Evolutionary conservation across 2,329 filamentous ascomycete species (phyloP), one percentile per base, ranked within the genome.

Genomic region (Dothistroma septosporum): DNA sequence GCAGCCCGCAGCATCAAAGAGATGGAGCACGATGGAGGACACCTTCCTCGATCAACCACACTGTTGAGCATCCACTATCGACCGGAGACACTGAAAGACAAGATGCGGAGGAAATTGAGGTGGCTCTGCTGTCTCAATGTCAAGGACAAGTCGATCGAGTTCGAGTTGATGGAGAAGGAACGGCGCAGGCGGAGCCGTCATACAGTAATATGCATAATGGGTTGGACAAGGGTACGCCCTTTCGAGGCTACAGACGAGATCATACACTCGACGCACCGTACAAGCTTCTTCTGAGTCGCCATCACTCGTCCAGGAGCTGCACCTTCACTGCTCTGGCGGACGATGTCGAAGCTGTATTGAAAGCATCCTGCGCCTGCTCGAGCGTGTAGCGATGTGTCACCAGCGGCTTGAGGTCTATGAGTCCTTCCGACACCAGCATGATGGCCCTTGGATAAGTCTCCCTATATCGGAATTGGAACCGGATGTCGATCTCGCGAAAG

Each of bases 381-480:
- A 77, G 59, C 22, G 59, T 57, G 58, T 72, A 77, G 22, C 73
- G 71, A 65, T 77, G 74, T 11, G 75, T 76, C 11, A 76, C 74
- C 32, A 76, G 63, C 44, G 73, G 74, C 61, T 76, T 75, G 57
- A 77, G 53, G 57, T 76, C 68, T 52, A 77, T 73, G 50, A 77
- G 59, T 0, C 76, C 75, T 49, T 75, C 72, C 5, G 69, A 70
- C 0, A 75, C 72, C 48, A 80, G 67, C 58, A 73, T 72, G 62
- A 80, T 73, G 0, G 76, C 78, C 55, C 71, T 78, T 9, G 75
- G 73, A 60, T 76, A 77, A 1, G 74, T 76, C 58, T 77, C 72
- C 44, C 71, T 69, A 60, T 77, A 77, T 12, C 75, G 72, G 62
- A 74, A 76, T 59, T 76, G 74, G 59, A 77, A 77, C 2, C 70